These are phyloP conservation scores for Pseudozyma sp. DNA, from an alignment of 1,284 basidiomycete species.

Conservation along the genomic window DNA sequence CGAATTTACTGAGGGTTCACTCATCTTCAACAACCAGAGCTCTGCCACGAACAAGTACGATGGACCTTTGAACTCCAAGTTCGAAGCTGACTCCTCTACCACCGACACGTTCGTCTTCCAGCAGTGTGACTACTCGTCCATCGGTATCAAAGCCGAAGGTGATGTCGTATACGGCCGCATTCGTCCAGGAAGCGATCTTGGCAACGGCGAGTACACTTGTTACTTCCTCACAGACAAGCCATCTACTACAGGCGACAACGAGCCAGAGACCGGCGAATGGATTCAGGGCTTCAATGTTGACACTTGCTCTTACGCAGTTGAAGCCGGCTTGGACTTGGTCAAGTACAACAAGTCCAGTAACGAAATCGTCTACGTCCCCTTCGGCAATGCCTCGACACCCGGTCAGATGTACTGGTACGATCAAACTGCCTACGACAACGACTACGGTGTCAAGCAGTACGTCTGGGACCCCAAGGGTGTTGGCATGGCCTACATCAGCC, in stretches of 20 bases:
- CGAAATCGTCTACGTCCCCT: slow-evolving; percentile 13
- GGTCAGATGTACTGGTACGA: slow-evolving; percentile 14
- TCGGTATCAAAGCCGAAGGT: slow-evolving; percentile 10
- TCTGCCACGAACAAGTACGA: slow-evolving; percentile 20
- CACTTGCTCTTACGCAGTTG: slow-evolving; percentile 11
- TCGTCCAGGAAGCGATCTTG: slow-evolving; percentile 17
- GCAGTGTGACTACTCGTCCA: slow-evolving; percentile 28
- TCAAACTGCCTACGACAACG: slow-evolving; percentile 17
- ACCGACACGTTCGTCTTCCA: slow-evolving; percentile 29
- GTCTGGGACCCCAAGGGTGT: slow-evolving; percentile 14
- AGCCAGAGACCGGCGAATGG: not conserved
- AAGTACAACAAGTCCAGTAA: slow-evolving; percentile 16
- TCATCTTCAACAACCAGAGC: slow-evolving; percentile 28
- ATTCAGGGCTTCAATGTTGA: slow-evolving; percentile 17
- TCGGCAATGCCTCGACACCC: slow-evolving; percentile 1
- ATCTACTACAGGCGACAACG: not conserved
- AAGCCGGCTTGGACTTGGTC: slow-evolving; percentile 7
- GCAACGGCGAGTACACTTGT: slow-evolving; percentile 17
- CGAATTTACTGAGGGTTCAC: slow-evolving; percentile 4
- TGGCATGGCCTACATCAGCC: slow-evolving; percentile 8
- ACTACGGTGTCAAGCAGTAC: slow-evolving; percentile 31
- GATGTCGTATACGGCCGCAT: slow-evolving; percentile 26
- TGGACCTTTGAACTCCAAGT: slow-evolving; percentile 20
- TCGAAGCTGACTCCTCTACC: slow-evolving; percentile 16
- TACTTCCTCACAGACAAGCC: slow-evolving; percentile 4